Conservation (phyloP, 257 asterid genomes). For the Craterostigma plantagineum region DNA sequence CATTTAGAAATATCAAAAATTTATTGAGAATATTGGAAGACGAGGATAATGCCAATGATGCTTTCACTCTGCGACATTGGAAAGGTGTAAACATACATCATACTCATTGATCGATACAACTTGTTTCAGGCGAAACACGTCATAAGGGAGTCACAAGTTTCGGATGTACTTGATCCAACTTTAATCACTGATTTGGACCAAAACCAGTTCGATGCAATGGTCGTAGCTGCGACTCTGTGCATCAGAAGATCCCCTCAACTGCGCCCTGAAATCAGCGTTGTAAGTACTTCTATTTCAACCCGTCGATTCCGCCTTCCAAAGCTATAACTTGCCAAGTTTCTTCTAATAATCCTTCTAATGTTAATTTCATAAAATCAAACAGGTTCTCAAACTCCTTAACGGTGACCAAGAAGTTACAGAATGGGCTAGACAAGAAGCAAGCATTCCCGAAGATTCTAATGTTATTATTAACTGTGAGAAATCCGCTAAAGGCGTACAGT, state of each 20-base stretch:
- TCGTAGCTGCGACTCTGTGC: conserved; percentile 63
- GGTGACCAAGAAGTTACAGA: conserved; percentile 35
- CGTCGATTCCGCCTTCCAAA: not conserved
- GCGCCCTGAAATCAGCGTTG: conserved; percentile 53
- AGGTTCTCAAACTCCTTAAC: conserved; percentile 66
- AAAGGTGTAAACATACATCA: too few species aligned
- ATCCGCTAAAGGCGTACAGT: conserved; percentile 37
- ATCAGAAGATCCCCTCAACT: conserved; percentile 44
- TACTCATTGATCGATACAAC: too few species aligned
- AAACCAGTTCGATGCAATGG: conserved; percentile 52
- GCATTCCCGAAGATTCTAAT: conserved; percentile 22
- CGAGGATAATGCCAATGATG: too few species aligned
- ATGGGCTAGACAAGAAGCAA: conserved; percentile 43
- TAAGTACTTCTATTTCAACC: conserved; percentile 14
- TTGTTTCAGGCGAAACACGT: conserved; percentile 52
- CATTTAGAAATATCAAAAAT: too few species aligned
- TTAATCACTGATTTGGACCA: conserved; percentile 26
- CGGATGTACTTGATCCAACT: conserved; percentile 44
- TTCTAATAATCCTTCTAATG: not conserved
- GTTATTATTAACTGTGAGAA: conserved; percentile 23
- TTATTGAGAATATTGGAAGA: too few species aligned
- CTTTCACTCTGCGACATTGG: too few species aligned
- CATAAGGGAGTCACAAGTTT: conserved; percentile 31
- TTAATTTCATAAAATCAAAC: conserved; percentile 4
- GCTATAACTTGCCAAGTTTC: not conserved